phyloP scores from a whole-genome alignment of 1,284 basidiomycete genomes.

The Rhodotorula sp. region DNA sequence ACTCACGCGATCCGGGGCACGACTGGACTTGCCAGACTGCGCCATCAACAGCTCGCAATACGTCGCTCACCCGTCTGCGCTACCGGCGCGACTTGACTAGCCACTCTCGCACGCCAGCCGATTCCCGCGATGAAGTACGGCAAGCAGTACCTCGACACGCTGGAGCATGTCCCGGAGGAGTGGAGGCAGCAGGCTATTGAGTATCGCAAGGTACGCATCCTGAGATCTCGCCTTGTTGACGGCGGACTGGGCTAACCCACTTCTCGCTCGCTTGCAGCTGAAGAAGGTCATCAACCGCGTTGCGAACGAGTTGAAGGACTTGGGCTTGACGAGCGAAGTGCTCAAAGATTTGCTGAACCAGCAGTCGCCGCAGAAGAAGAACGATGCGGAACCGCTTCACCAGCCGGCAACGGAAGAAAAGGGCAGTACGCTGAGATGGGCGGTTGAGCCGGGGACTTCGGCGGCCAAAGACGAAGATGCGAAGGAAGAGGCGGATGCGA shows the following conservation, averaged over 20 bases:
- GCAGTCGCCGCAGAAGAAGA: not conserved
- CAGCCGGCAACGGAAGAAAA: not conserved
- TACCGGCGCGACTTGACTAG: not conserved
- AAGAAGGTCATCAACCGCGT: conserved; percentile 90
- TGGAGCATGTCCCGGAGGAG: conserved; percentile 68
- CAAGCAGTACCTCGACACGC: conserved; percentile 69
- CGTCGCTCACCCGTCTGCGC: not conserved
- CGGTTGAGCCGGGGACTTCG: not conserved
- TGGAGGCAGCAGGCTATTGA: conserved; percentile 75
- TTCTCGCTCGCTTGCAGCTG: conserved; percentile 56
- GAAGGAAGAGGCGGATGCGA: conserved; percentile 8
- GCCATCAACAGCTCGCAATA: too few relatives aligned
- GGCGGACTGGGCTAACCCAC: not conserved
- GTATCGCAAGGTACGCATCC: conserved; percentile 66
- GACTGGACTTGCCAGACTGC: too few relatives aligned
- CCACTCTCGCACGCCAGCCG: not conserved
- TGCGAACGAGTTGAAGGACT: conserved; percentile 70
- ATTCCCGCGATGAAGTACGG: conserved; percentile 68
- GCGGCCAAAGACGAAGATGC: conserved; percentile 9
- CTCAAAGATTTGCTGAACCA: conserved; percentile 54
- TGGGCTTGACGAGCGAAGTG: conserved; percentile 68
- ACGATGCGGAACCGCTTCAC: not conserved
- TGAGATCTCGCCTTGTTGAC: not conserved
- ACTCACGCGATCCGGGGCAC: too few relatives aligned
- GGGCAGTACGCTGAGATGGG: not conserved